Conservation (phyloP, 2,329 filamentous ascomycete species). For the Ceratocystis cubensis region DNA sequence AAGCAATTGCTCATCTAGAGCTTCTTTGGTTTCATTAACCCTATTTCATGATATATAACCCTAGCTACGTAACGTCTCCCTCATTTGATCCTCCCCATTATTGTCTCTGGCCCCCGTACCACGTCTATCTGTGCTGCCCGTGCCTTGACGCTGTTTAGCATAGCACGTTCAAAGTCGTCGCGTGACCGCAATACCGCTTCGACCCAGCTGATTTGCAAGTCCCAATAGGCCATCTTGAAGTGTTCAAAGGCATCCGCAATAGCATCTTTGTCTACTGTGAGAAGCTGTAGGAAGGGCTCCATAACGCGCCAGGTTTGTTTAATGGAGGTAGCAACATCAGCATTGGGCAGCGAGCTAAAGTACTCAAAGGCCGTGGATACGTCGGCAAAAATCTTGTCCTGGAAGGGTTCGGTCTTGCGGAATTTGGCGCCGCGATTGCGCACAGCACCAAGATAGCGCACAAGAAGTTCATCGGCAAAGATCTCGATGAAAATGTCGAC, state of each 20-base stretch:
- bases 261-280: slow-evolving; percentile 61
- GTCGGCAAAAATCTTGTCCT: slow-evolving; percentile 88
- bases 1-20: not conserved
- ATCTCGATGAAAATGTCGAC: slow-evolving; percentile 89
- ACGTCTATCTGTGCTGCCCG: slow-evolving; percentile 76
- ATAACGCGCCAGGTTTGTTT: slow-evolving; percentile 89
- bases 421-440: slow-evolving; percentile 88
- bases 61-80: not conserved
- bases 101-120: slow-evolving; percentile 71
- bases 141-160: slow-evolving; percentile 80
- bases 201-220: slow-evolving; percentile 89
- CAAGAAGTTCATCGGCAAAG: slow-evolving; percentile 78
- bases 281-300: slow-evolving; percentile 65
- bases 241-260: slow-evolving; percentile 66
- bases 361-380: slow-evolving; percentile 82
- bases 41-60: slow-evolving; percentile 9
- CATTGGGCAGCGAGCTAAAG: slow-evolving; percentile 60
- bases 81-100: slow-evolving; percentile 85
- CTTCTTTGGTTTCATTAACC: not conserved
- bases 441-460: slow-evolving; percentile 70
- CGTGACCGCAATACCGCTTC: slow-evolving; percentile 75
- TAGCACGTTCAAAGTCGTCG: slow-evolving; percentile 85
- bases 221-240: slow-evolving; percentile 84
- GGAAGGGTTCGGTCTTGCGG: slow-evolving; percentile 72
- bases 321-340: slow-evolving; percentile 58